phyloP scores from a whole-genome alignment of 106 monocot genomes.

The Iris macrosiphon region DNA sequence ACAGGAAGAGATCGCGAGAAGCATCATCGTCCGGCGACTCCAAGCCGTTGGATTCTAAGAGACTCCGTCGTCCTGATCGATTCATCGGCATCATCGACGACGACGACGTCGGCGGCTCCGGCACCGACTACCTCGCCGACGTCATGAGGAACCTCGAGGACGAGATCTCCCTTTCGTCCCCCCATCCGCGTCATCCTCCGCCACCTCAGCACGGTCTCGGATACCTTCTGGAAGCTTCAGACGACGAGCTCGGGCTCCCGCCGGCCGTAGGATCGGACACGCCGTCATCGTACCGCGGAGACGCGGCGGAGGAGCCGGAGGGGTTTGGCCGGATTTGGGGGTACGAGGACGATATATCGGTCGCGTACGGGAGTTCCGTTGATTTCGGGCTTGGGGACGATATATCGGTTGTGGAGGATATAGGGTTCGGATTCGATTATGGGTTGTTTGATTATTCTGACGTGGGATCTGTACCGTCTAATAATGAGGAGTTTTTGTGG shows the following conservation, averaged over 20 bases:
- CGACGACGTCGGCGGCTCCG: neutral
- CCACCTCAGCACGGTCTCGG: conserved; percentile 19
- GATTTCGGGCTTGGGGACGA: neutral
- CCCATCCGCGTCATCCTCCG: neutral
- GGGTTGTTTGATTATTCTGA: conserved; percentile 6
- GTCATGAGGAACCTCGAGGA: conserved; percentile 46
- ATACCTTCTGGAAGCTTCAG: conserved; percentile 47
- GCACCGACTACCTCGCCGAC: conserved; percentile 11
- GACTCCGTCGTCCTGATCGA: neutral
- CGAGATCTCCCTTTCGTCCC: conserved; percentile 21
- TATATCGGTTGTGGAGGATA: neutral
- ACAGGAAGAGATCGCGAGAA: no score
- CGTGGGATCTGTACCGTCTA: neutral
- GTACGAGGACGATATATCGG: conserved; percentile 26
- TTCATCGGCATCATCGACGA: conserved; percentile 17
- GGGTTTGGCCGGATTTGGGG: conserved; percentile 20
- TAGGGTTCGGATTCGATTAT: neutral
- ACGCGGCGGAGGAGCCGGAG: neutral
- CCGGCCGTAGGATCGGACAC: conserved; percentile 9
- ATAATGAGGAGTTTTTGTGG: no score
- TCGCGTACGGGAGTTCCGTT: conserved; percentile 11
- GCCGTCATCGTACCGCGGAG: neutral
- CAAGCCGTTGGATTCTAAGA: neutral
- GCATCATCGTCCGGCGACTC: no score
- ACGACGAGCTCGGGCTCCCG: conserved; percentile 57